Conservation (phyloP, 169 alveolate species). For the Prorocentrum cordatum region DNA sequence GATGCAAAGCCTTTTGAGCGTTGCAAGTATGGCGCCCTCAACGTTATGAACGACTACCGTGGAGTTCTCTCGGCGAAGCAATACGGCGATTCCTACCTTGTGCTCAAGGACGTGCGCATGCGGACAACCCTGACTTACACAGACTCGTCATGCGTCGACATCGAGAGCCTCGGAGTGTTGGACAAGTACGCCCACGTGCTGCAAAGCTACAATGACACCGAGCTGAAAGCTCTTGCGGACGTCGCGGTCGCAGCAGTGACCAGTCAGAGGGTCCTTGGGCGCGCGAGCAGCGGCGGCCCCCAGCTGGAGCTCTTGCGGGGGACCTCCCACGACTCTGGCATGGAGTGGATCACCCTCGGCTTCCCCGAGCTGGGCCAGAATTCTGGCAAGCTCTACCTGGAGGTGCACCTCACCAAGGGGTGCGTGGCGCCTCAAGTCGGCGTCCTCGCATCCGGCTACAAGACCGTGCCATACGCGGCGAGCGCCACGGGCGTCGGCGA, state of each 20-base stretch:
- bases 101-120: conserved; percentile 51
- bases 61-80: conserved; percentile 38
- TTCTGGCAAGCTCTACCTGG: conserved; percentile 17
- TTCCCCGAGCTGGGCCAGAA: conserved; percentile 18
- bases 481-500: conserved; percentile 41
- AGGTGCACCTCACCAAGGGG: conserved; percentile 22
- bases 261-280: too few species aligned
- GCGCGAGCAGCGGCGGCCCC: too few species aligned
- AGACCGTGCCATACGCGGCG: conserved; percentile 20
- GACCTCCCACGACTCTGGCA: too few species aligned
- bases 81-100: conserved; percentile 39
- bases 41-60: conserved; percentile 51
- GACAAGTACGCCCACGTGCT: conserved; percentile 50
- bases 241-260: too few species aligned
- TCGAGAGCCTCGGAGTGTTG: conserved; percentile 34
- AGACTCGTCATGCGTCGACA: conserved; percentile 24
- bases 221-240: too few species aligned
- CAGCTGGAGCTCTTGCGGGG: too few species aligned
- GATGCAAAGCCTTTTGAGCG: conserved; percentile 55
- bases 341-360: conserved; percentile 45
- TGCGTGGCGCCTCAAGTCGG: conserved; percentile 30
- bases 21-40: conserved; percentile 29
- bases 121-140: conserved; percentile 28
- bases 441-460: neutral
- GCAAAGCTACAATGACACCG: conserved; percentile 10